Evolutionary conservation across 495 filamentous ascomycete species (phyloP), one percentile per base, ranked within the genome.

Genomic region (Aspergillus sparsus): DNA sequence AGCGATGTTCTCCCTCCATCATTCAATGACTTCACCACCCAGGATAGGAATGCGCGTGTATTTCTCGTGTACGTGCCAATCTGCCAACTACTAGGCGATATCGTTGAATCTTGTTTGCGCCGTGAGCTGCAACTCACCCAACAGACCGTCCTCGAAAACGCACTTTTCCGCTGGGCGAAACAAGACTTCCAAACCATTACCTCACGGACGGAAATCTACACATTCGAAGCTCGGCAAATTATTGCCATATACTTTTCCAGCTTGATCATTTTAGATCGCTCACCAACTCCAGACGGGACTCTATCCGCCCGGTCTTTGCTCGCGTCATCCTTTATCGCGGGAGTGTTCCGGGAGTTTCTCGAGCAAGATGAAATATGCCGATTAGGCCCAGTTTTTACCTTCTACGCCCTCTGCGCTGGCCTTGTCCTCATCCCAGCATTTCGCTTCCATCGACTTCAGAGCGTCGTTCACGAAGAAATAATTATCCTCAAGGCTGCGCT

Each of bases 101-200:
- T 32, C 1, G 54, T 49, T 12, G 42, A 47, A 5, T 13, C 7
- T 1, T 36, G 54, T 31, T 32, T 36, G 0, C 42, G 54, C 3
- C n/a, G 32, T 16, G 54, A 57, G 6, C 54, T 57, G 2, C 37
- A 41, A 9, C 27, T 18, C 27, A 0, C 42, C 13, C 41, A 44
- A 57, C 27, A 47, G 6, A 13, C 39, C 6, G 11, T 5, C 31
- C 42, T 49, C 4, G 42, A 37, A 4, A 47, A 36, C 10, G 44
- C 44, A 5, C 54, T 57, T 32, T 57, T 57, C 44, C 54, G 54
- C 27, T 57, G 42, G 54, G 54, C 13, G 2, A 57, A 57, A 33
- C 27, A 37, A 9, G 42, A 57, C 6, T 18, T 57, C 11, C 54
- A 11, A 41, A 47, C 18, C 12, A 35, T 57, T 15, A 16, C 54